Percentiles rank a stretch among this genome's conserved stretches.
Conservation (phyloP, 352 stramenopile species). For the Aphanomyces stellatus region DNA sequence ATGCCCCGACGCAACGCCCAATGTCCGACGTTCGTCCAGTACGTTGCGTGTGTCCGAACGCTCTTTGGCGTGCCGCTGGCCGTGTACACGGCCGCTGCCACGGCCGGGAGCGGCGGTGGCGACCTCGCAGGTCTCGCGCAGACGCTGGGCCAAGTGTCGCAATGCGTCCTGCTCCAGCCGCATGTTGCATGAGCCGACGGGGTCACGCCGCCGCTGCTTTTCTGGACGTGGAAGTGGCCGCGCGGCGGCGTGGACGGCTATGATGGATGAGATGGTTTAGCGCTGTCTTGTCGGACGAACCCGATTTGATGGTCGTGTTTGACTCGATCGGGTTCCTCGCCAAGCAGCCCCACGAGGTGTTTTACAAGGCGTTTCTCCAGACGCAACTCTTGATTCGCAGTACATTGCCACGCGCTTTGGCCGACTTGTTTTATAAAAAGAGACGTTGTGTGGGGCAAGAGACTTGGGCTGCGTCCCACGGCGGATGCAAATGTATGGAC, state of each 20-base stretch:
- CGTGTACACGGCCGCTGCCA: neutral
- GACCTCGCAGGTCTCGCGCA: too few relatives aligned
- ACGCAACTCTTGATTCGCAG: slow-evolving; percentile 75
- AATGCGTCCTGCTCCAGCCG: slow-evolving; percentile 39
- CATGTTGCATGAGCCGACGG: slow-evolving; percentile 64
- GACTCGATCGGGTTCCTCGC: slow-evolving; percentile 61
- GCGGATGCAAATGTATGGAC: too few relatives aligned
- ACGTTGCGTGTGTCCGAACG: neutral
- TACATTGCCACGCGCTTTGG: slow-evolving; percentile 65
- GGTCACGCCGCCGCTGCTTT: slow-evolving; percentile 65
- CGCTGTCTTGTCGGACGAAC: slow-evolving; percentile 78
- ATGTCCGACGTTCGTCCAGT: too few relatives aligned
- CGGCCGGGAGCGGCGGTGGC: too few relatives aligned
- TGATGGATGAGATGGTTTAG: slow-evolving; percentile 72
- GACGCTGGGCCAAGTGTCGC: neutral
- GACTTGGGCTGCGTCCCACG: too few relatives aligned
- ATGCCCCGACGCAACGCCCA: too few relatives aligned
- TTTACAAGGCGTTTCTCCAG: slow-evolving; percentile 72
- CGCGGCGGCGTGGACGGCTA: slow-evolving; percentile 40
- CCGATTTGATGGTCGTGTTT: slow-evolving; percentile 81
- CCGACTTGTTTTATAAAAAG: too few relatives aligned
- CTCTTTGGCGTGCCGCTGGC: neutral
- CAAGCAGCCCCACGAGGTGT: slow-evolving; percentile 34
- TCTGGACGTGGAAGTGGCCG: slow-evolving; percentile 53
- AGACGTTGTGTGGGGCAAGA: too few relatives aligned